Evolutionary conservation across 2,329 filamentous ascomycete genomes (phyloP).

Genomic region (Aspergillus novofumigatus): DNA sequence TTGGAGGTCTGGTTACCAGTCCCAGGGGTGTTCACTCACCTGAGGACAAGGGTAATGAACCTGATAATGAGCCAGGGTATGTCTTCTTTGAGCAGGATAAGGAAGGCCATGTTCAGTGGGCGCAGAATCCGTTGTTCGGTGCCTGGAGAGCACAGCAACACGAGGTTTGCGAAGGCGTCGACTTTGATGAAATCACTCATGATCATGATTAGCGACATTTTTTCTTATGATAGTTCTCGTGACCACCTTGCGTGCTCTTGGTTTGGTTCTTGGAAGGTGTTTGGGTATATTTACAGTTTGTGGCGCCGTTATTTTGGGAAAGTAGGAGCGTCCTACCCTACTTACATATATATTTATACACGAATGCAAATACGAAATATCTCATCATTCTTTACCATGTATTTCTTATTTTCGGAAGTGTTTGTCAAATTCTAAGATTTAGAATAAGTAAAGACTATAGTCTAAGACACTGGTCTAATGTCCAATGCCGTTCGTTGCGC

Average conservation of each 20-base stretch:
- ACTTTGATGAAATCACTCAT: slow-evolving; percentile 25
- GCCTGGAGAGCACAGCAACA: slow-evolving; percentile 34
- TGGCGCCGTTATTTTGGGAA: neutral
- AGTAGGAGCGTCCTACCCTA: neutral
- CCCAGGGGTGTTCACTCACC: slow-evolving; percentile 16
- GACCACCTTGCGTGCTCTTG: neutral
- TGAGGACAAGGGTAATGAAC: slow-evolving; percentile 4
- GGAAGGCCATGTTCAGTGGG: slow-evolving; percentile 30
- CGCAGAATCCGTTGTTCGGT: slow-evolving; percentile 32
- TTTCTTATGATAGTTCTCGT: slow-evolving; percentile 17
- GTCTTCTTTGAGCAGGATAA: slow-evolving; percentile 38
- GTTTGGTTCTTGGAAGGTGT: neutral
- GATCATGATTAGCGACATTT: slow-evolving; percentile 14
- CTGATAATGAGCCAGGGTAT: slow-evolving; percentile 29
- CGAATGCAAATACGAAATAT: neutral
- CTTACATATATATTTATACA: neutral
- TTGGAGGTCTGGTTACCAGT: slow-evolving; percentile 28
- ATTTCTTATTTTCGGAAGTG: neutral
- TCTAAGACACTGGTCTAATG: neutral
- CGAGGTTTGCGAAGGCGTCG: slow-evolving; percentile 36
- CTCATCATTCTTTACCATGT: neutral
- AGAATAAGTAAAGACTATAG: neutral
- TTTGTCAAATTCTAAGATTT: neutral
- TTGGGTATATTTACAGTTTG: neutral
- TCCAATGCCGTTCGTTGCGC: too few relatives aligned